Evolutionary conservation across 371 early-diverging fungal genomes (phyloP).

Genomic region (Globomyces sp.): DNA sequence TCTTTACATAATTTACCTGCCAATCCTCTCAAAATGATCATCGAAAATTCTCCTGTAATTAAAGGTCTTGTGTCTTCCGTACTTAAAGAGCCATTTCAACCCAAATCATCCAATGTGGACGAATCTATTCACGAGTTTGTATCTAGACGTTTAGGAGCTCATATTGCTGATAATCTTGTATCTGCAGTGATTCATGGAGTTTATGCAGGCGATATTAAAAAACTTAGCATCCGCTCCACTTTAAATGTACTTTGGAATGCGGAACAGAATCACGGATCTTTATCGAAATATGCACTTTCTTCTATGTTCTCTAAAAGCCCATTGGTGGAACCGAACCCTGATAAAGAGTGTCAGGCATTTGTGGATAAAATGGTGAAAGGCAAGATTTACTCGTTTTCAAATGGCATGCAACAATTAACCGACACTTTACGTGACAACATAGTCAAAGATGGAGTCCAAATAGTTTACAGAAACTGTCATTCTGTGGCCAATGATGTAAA

Average conservation of each 20-base stretch:
- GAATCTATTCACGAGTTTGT: constrained; percentile 76
- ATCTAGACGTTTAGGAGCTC: constrained; percentile 69
- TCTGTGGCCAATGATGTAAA: neutral
- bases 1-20: constrained; percentile 66
- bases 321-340: constrained; percentile 4
- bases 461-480: constrained; percentile 12
- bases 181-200: constrained; percentile 91
- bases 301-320: constrained; percentile 23
- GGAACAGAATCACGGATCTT: constrained; percentile 68
- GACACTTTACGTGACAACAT: constrained; percentile 56
- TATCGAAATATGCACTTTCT: constrained; percentile 47
- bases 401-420: constrained; percentile 74
- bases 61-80: constrained; percentile 46
- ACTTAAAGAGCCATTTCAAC: constrained; percentile 46
- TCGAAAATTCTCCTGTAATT: constrained; percentile 49
- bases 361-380: constrained; percentile 49
- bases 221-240: constrained; percentile 72
- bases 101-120: constrained; percentile 42
- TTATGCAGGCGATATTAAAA: constrained; percentile 82
- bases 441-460: constrained; percentile 15
- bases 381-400: constrained; percentile 77
- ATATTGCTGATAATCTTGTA: constrained; percentile 68
- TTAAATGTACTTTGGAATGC: constrained; percentile 64
- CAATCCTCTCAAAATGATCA: constrained; percentile 44
- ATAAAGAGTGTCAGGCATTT: constrained; percentile 45